Conservation (phyloP, 352 stramenopile species). For the Globisporangium uncinulatum region DNA sequence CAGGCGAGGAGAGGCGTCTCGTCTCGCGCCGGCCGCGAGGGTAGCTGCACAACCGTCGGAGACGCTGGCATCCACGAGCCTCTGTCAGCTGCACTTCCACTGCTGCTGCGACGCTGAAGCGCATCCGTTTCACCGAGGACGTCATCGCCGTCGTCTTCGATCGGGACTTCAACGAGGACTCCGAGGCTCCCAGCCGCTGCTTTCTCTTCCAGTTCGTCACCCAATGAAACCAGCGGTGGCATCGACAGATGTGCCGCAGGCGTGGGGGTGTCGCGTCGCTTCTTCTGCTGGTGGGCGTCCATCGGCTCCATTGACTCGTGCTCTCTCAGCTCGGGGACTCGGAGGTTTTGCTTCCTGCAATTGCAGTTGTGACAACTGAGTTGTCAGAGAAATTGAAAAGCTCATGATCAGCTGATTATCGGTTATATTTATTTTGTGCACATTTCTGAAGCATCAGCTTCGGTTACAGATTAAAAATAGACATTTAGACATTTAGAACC, state of each 20-base stretch:
- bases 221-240: too few relatives aligned
- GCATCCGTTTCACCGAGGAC: not conserved
- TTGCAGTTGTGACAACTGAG: too few relatives aligned
- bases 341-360: too few relatives aligned
- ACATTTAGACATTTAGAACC: too few relatives aligned
- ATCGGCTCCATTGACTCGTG: not conserved
- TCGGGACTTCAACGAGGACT: conserved; percentile 9
- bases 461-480: too few relatives aligned
- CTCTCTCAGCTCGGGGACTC: too few relatives aligned
- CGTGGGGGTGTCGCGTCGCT: conserved; percentile 4
- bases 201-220: conserved; percentile 13
- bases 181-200: not conserved
- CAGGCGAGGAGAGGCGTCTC: too few relatives aligned
- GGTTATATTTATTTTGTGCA: too few relatives aligned
- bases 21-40: not conserved
- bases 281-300: not conserved
- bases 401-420: too few relatives aligned
- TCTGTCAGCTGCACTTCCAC: not conserved
- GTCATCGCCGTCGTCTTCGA: conserved; percentile 8
- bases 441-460: too few relatives aligned
- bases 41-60: conserved; percentile 15
- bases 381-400: too few relatives aligned
- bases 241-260: not conserved
- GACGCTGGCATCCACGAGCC: conserved; percentile 3
- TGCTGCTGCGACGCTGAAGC: not conserved